A percentile compares a stretch with the other conserved stretches of the same genome.
Conservation (phyloP, 2,329 filamentous ascomycete genomes). For the Claviceps digitariae region DNA sequence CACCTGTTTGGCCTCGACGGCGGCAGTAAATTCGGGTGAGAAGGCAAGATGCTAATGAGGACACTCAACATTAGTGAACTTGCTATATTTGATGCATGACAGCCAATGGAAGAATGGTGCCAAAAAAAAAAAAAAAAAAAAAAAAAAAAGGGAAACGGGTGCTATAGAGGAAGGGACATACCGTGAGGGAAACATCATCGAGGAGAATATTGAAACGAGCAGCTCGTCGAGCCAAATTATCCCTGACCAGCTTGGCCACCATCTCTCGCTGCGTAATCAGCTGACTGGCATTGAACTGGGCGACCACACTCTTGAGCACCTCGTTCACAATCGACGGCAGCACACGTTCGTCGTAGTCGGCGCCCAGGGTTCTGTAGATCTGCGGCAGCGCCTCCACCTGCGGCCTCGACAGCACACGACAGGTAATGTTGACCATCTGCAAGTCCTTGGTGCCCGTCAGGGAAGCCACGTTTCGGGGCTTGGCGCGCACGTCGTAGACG, state of each 20-base stretch:
- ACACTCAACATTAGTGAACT: background rate
- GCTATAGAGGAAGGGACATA: slow-evolving; percentile 33
- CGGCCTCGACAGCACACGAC: slow-evolving; percentile 90
- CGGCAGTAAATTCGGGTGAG: slow-evolving; percentile 60
- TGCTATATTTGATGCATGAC: background rate
- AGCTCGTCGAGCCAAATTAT: slow-evolving; percentile 82
- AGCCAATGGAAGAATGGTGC: background rate
- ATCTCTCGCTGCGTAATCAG: slow-evolving; percentile 98
- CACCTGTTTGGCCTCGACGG: slow-evolving; percentile 61
- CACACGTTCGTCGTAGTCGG: slow-evolving; percentile 94
- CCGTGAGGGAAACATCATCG: slow-evolving; percentile 93
- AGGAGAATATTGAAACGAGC: slow-evolving; percentile 95
- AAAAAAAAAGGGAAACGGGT: background rate
- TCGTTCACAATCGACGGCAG: slow-evolving; percentile 97
- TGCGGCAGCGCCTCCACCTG: slow-evolving; percentile 80
- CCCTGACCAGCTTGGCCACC: slow-evolving; percentile 78
- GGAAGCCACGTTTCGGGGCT: slow-evolving; percentile 90
- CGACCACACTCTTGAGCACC: slow-evolving; percentile 95
- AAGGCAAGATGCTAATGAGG: slow-evolving; percentile 50
- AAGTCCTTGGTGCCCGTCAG: slow-evolving; percentile 97
- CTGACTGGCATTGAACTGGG: slow-evolving; percentile 97
- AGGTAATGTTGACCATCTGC: slow-evolving; percentile 99
- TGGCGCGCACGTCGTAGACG: slow-evolving; percentile 94
- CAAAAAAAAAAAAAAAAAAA: background rate
- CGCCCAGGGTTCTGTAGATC: slow-evolving; percentile 91